Conservation (phyloP, 208 protist species). For the Acanthamoeba sp. region DNA sequence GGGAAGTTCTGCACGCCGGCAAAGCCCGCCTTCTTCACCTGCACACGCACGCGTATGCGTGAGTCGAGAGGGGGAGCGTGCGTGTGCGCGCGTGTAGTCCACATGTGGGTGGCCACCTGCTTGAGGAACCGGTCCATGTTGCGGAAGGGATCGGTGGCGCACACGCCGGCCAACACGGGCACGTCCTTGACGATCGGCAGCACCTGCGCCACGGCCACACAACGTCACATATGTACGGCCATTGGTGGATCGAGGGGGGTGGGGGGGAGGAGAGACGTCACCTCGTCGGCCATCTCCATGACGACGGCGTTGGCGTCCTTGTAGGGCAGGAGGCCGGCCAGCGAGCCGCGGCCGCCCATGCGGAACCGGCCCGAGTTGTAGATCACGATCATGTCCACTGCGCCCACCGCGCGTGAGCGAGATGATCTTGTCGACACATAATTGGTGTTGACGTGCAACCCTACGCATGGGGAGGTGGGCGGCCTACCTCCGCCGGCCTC, state of each 20-base stretch:
- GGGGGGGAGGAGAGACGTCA: not conserved
- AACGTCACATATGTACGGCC: too few species aligned
- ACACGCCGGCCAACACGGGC: conserved; percentile 51
- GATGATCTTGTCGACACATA: too few species aligned
- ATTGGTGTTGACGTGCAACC: too few species aligned
- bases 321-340: conserved; percentile 69
- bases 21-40: conserved; percentile 69
- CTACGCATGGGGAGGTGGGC: too few species aligned
- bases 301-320: conserved; percentile 70
- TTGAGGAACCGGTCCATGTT: conserved; percentile 53
- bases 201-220: not conserved
- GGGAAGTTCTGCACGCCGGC: conserved; percentile 73
- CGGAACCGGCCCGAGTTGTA: conserved; percentile 71
- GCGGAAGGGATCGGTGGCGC: conserved; percentile 59
- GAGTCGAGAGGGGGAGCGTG: too few species aligned
- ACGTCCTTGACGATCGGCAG: conserved; percentile 61
- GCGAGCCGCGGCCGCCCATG: conserved; percentile 55
- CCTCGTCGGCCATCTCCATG: conserved; percentile 69
- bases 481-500: not conserved
- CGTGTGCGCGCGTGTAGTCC: too few species aligned
- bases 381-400: conserved; percentile 68
- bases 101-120: not conserved
- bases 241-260: too few species aligned
- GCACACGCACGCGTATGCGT: not conserved
- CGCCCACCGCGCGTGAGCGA: not conserved